Base-by-base conservation (phyloP, 768 basidiomycete species). In the Rhizopogon vinicolor region DNA sequence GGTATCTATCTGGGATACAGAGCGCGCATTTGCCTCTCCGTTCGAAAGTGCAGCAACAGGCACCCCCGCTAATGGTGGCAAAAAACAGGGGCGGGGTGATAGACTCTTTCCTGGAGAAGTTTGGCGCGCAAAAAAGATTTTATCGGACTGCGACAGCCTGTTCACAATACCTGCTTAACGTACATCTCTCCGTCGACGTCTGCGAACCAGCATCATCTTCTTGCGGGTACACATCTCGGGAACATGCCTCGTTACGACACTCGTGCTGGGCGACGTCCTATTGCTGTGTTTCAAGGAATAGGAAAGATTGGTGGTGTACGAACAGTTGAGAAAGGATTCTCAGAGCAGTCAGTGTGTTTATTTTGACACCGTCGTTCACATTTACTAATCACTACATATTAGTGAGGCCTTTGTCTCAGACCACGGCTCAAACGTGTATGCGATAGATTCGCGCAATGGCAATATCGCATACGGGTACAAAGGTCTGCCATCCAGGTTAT, bases 121-220 rank as follows among this genome's bases (percentile, higher is more conserved):
- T 4, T 94, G 92, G 92, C 76, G 91, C 54, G 91, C 91, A 9
- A 88, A 86, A 88, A 92, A 60, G 91, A 94, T 62, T 66, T 72
- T 44, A 76, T 94, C 5, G 81, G 80, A 46, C 78, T 94, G 14
- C 86, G 92, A 13, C 87, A 88, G 60, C 90, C 90, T 0, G 80
- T 93, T 44, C 82, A 87, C 37, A 87, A 90, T 55, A 86, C 86
- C 0, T 79, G 84, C 13, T 73, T 94, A 28, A 70, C 82, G 2
- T 89, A 83, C 62, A 65, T 90, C 3, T 68, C 76, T 6, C 64
- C 76, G 4, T 73, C 74, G 59, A 31, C 61, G 10, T 28, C 67
- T 58, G n/a, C 67, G 53, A 53, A 60, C 40, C 68, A 71, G 18
- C 75, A 79, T 33, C 80, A 86, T 41, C 66, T 93, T 22, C 68